Conservation (phyloP, 2,329 filamentous ascomycete genomes). For the Fusarium sambucinum region DNA sequence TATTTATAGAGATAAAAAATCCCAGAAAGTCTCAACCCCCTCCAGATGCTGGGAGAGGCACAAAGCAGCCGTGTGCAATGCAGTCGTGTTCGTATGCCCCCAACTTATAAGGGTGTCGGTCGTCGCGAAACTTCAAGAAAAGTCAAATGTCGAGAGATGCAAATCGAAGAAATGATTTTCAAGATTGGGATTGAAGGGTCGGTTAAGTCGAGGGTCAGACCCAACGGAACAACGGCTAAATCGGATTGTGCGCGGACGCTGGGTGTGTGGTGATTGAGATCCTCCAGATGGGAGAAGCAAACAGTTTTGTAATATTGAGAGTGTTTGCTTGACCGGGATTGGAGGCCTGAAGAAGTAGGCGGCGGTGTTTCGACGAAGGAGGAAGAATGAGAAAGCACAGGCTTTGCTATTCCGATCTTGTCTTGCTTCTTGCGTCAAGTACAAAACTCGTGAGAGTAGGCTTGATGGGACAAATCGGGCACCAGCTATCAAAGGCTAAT, state of each 20-base stretch:
- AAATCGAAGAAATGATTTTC: slow-evolving; percentile 20
- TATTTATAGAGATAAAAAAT: slow-evolving; percentile 36
- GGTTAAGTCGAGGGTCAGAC: slow-evolving; percentile 38
- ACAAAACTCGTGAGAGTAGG: slow-evolving; percentile 20
- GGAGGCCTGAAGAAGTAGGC: slow-evolving; percentile 33
- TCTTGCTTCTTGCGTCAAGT: slow-evolving; percentile 10
- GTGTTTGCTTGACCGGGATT: slow-evolving; percentile 33
- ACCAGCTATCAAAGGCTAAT: slow-evolving; percentile 4
- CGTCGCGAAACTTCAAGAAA: slow-evolving; percentile 20
- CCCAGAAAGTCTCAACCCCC: slow-evolving; percentile 45
- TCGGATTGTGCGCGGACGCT: slow-evolving; percentile 28
- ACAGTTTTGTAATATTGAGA: slow-evolving; percentile 27
- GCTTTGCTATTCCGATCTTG: slow-evolving; percentile 9
- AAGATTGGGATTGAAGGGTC: slow-evolving; percentile 13
- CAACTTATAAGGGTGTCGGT: slow-evolving; percentile 41
- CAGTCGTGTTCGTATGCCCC: slow-evolving; percentile 39
- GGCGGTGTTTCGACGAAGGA: slow-evolving; percentile 31
- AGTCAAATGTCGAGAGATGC: slow-evolving; percentile 28
- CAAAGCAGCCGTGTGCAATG: slow-evolving; percentile 44
- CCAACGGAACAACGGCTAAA: slow-evolving; percentile 2
- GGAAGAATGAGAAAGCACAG: slow-evolving; percentile 15
- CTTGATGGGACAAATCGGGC: slow-evolving; percentile 29
- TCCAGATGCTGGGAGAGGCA: slow-evolving; percentile 43
- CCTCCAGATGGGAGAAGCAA: slow-evolving; percentile 17
- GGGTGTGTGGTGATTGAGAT: slow-evolving; percentile 11